Conservation (phyloP, 768 basidiomycete genomes). For the Pulveroboletus sp. region DNA sequence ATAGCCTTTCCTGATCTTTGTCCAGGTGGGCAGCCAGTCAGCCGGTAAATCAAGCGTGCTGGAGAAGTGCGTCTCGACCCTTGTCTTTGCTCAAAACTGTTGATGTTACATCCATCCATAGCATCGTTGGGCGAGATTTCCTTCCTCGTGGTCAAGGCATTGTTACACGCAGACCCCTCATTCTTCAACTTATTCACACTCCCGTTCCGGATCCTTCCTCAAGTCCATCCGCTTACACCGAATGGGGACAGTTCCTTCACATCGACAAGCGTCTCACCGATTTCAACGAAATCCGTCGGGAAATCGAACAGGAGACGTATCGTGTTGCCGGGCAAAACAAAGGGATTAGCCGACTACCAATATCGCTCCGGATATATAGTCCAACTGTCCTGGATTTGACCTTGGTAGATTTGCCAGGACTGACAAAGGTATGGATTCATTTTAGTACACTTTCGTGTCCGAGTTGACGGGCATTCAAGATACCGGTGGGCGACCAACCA, state of each 20-base stretch:
- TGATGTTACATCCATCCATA: conserved; percentile 25
- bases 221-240: conserved; percentile 49
- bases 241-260: conserved; percentile 98
- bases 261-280: conserved; percentile 96
- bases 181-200: conserved; percentile 93
- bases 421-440: conserved; percentile 78
- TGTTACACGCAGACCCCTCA: conserved; percentile 91
- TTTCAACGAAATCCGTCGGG: conserved; percentile 87
- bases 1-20: background rate
- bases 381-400: conserved; percentile 95
- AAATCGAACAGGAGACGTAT: conserved; percentile 98
- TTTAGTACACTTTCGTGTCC: background rate
- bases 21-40: conserved; percentile 91
- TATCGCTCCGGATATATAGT: conserved; percentile 92
- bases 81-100: conserved; percentile 3
- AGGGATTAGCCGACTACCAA: conserved; percentile 93
- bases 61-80: conserved; percentile 67
- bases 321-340: conserved; percentile 98
- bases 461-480: conserved; percentile 40
- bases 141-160: conserved; percentile 89
- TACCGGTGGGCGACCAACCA: conserved; percentile 95
- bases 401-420: conserved; percentile 90
- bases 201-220: conserved; percentile 50
- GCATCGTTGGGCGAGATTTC: conserved; percentile 93
- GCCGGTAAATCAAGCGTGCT: conserved; percentile 95